Base-by-base conservation (phyloP, 2,329 filamentous ascomycete species). In the Fusarium zealandicum region DNA sequence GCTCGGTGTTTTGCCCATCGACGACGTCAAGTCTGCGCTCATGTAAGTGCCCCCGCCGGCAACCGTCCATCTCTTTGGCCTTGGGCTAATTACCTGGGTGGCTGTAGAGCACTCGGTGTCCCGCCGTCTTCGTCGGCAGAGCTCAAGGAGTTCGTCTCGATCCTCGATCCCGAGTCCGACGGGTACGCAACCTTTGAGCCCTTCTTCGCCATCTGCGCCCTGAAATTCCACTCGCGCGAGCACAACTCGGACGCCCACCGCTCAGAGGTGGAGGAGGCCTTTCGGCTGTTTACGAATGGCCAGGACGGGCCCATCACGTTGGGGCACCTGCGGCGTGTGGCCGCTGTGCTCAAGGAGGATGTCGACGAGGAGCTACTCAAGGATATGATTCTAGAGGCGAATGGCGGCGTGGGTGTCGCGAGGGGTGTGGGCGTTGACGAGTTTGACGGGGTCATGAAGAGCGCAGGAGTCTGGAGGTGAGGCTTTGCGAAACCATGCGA, bases 311-410 rank as follows among this genome's bases (percentile, higher is more conserved):
- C 84, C n/a, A 96, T 99, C 63, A 95, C 90, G 2, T 69, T 98
- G 22, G 82, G 82, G 13, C 89, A 96, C 75, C 76, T 99, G 70
- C 84, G 85, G 69, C 82, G 89, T 67, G 88, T 97, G 47, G 92
- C 93, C 35, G 86, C 84, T 64, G 84, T 91, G 66, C 76, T 99
- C 66, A 90, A 92, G 74, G 92, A 96, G 75, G 91, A 88, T 57
- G 87, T 96, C 18, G 84, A 85, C 54, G 95, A 98, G 67, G 88
- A 91, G 41, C 75, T 96, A 69, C 77, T 99, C 69, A 86, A 85
- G 76, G 92, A 97, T 77, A 99, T 99, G 95, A 89, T 99, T 52
- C 78, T 92, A 41, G 93, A 98, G 79, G 95, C 93, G 41, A 97
- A 96, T 73, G 90, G 90, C 3, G 92, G 90, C 2, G 85, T 82